phyloP scores from a whole-genome alignment of 202 grass and related monocot genomes.

The Zoysia matrella region DNA sequence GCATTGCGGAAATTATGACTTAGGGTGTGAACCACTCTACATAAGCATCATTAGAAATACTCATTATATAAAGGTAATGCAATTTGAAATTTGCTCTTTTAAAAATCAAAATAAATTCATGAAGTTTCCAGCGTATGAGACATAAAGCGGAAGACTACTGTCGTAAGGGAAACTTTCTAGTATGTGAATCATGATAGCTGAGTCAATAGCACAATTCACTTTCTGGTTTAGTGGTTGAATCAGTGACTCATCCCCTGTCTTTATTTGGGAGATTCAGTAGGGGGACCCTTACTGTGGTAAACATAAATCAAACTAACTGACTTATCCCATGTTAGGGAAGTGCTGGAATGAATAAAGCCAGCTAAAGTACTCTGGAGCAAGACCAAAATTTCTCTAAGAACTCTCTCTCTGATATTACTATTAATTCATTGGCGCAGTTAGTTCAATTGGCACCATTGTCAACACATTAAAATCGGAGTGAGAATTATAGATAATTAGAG shows the following conservation, averaged over 20 bases:
- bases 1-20: conserved; percentile 89
- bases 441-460: neutral
- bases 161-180: neutral
- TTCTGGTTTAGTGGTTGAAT: conserved; percentile 18
- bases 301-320: too few relatives aligned
- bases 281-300: too few relatives aligned
- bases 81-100: neutral
- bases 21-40: conserved; percentile 94
- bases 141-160: conserved; percentile 28
- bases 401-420: neutral
- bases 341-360: neutral
- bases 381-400: neutral
- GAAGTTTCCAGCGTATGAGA: conserved; percentile 11
- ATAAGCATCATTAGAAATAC: conserved; percentile 43
- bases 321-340: neutral
- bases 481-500: conserved; percentile 27
- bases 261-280: too few relatives aligned
- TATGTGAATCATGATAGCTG: conserved; percentile 5
- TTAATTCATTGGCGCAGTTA: neutral
- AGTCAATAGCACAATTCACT: conserved; percentile 1
- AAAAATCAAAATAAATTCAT: neutral
- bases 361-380: neutral
- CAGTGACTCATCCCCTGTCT: neutral
- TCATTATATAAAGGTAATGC: conserved; percentile 4
- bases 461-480: neutral